A percentile compares a stretch with the other conserved stretches of the same genome.
Conservation (phyloP, 2,329 filamentous ascomycete genomes). For the Cladophialophora yegresii region DNA sequence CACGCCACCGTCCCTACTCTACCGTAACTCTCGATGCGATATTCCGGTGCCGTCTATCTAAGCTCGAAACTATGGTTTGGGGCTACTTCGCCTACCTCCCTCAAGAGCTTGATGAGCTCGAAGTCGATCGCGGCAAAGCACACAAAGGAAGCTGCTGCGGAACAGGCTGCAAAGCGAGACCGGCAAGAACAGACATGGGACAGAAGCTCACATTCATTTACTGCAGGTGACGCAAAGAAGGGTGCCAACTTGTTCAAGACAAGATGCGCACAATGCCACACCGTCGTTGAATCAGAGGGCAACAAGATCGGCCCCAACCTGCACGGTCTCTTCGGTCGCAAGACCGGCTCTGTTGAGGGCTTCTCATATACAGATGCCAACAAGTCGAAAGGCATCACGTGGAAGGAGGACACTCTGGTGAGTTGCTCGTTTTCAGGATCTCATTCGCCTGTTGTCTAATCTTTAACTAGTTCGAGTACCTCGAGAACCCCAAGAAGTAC, state of each 20-base stretch:
- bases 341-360: conserved; percentile 86
- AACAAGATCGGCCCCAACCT: conserved; percentile 99
- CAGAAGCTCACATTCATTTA: conserved; percentile 29
- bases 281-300: conserved; percentile 80
- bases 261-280: conserved; percentile 98
- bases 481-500: conserved; percentile 99
- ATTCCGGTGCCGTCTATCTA: not conserved
- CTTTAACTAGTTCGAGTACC: conserved; percentile 73
- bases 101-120: conserved; percentile 21
- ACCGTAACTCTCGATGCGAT: not conserved
- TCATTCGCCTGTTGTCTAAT: not conserved
- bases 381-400: conserved; percentile 91
- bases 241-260: conserved; percentile 99
- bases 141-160: conserved; percentile 25
- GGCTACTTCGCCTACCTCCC: conserved; percentile 13
- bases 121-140: conserved; percentile 5
- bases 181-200: conserved; percentile 12
- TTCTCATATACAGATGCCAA: conserved; percentile 99
- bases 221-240: conserved; percentile 85
- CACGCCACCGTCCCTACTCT: not conserved
- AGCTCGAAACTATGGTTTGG: conserved; percentile 9
- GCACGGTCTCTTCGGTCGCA: conserved; percentile 95
- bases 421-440: conserved; percentile 38
- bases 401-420: conserved; percentile 84
- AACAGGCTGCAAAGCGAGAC: conserved; percentile 3